These are phyloP conservation scores for Tulasnella sp. DNA, from an alignment of 768 basidiomycete genomes.

Conservation along the genomic window DNA sequence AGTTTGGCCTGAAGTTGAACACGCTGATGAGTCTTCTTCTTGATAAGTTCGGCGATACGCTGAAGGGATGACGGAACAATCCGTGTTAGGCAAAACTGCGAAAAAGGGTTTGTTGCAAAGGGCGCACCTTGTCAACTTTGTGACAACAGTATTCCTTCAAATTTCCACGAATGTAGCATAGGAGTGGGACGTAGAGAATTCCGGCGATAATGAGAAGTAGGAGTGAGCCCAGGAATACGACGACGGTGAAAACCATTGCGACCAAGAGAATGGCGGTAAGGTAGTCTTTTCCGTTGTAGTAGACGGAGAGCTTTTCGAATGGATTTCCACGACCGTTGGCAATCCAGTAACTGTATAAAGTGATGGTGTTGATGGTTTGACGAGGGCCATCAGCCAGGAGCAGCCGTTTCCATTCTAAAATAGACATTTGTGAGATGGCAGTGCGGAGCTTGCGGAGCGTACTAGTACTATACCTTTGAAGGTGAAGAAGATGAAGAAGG, in stretches of 20 bases:
- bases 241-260: constrained; percentile 79
- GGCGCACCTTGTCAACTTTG: constrained; percentile 85
- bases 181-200: constrained; percentile 81
- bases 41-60: constrained; percentile 91
- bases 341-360: constrained; percentile 82
- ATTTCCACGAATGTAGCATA: constrained; percentile 93
- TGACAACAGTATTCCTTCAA: constrained; percentile 99
- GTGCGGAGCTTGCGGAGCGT: background rate
- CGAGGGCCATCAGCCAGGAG: constrained; percentile 90
- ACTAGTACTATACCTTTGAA: constrained; percentile 70
- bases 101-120: background rate
- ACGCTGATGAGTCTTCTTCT: constrained; percentile 78
- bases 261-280: constrained; percentile 76
- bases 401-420: constrained; percentile 71
- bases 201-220: constrained; percentile 72
- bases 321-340: constrained; percentile 36
- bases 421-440: background rate
- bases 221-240: constrained; percentile 75
- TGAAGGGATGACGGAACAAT: constrained; percentile 22
- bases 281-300: constrained; percentile 57
- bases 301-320: constrained; percentile 63
- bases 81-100: background rate
- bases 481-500: constrained; percentile 98
- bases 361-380: constrained; percentile 93
- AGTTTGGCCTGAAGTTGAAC: constrained; percentile 64